Conservation (phyloP, 805 yeast species). For the Groenewaldozyma salmanticensis region DNA sequence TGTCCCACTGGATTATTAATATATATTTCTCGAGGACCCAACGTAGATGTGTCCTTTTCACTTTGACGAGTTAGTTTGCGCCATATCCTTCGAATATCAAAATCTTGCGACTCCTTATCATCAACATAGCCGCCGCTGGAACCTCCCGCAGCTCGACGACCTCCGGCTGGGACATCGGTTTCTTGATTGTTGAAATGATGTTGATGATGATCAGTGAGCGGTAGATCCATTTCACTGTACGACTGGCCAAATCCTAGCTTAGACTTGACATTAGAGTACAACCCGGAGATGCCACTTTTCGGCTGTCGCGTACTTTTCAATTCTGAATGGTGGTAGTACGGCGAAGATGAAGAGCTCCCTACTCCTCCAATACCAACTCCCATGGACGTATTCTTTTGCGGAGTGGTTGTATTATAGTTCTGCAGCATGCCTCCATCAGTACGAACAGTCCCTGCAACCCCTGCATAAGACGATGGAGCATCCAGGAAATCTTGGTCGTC, state of each 20-base stretch:
- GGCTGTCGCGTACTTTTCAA: background rate
- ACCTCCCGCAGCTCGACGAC: background rate
- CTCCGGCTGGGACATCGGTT: slow-evolving; percentile 6
- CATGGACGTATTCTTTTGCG: no score
- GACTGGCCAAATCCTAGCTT: slow-evolving; percentile 20
- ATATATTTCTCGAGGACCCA: slow-evolving; percentile 56
- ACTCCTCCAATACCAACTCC: background rate
- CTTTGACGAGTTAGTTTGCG: slow-evolving; percentile 21
- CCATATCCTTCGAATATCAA: slow-evolving; percentile 28
- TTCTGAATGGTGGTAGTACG: no score
- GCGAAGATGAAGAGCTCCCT: no score
- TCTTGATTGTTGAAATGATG: slow-evolving; percentile 1
- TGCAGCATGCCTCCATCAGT: no score
- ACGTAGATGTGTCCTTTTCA: slow-evolving; percentile 20
- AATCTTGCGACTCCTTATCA: slow-evolving; percentile 18
- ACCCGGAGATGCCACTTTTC: slow-evolving; percentile 12
- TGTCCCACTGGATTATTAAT: slow-evolving; percentile 56
- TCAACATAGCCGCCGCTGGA: background rate
- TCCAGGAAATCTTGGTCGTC: slow-evolving; percentile 6
- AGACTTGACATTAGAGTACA: slow-evolving; percentile 19
- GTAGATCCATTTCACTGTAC: slow-evolving; percentile 25
- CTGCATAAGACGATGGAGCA: background rate
- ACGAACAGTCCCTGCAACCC: background rate
- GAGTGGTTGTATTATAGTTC: no score
- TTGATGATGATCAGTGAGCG: slow-evolving; percentile 19